Percentiles rank a stretch among this genome's conserved stretches.
Evolutionary conservation across 352 stramenopile genomes (phyloP).

Genomic region (Globisporangium sylvaticum): DNA sequence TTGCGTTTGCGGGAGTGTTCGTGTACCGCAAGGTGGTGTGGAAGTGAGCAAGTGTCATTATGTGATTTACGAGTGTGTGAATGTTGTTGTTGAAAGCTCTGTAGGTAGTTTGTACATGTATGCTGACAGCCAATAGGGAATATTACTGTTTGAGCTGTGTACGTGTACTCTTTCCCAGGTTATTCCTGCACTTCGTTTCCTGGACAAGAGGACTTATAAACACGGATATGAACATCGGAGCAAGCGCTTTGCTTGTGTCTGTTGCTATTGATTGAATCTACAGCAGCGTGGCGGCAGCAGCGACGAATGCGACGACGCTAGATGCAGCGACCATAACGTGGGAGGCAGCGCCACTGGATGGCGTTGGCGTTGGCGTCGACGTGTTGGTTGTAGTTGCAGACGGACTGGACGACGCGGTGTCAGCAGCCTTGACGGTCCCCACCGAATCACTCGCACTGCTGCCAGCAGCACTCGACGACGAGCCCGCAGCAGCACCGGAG

Average conservation of each 20-base stretch:
- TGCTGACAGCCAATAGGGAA: too few species aligned
- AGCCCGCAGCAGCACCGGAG: background rate
- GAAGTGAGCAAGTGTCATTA: slow-evolving; percentile 20
- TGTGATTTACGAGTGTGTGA: background rate
- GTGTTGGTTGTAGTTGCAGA: background rate
- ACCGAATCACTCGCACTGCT: slow-evolving; percentile 1
- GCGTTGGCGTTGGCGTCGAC: background rate
- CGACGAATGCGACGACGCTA: background rate
- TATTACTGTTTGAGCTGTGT: too few species aligned
- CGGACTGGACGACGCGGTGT: background rate
- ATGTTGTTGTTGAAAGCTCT: background rate
- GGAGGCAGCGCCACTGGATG: background rate
- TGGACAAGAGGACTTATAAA: too few species aligned
- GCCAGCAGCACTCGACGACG: background rate
- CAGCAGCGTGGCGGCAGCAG: background rate
- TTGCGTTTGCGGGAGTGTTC: slow-evolving; percentile 20
- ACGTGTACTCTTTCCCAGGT: too few species aligned
- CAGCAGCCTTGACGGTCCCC: slow-evolving; percentile 9
- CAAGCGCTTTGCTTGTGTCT: background rate
- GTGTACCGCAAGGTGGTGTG: slow-evolving; percentile 31
- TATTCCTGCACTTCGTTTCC: too few species aligned
- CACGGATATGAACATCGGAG: too few species aligned
- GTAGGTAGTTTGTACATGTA: too few species aligned
- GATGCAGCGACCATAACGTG: background rate
- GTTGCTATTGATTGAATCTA: background rate